Evolutionary conservation across 2,329 filamentous ascomycete genomes (phyloP), one percentile per base, ranked within the genome.

Genomic region (Chaetomium sp.): DNA sequence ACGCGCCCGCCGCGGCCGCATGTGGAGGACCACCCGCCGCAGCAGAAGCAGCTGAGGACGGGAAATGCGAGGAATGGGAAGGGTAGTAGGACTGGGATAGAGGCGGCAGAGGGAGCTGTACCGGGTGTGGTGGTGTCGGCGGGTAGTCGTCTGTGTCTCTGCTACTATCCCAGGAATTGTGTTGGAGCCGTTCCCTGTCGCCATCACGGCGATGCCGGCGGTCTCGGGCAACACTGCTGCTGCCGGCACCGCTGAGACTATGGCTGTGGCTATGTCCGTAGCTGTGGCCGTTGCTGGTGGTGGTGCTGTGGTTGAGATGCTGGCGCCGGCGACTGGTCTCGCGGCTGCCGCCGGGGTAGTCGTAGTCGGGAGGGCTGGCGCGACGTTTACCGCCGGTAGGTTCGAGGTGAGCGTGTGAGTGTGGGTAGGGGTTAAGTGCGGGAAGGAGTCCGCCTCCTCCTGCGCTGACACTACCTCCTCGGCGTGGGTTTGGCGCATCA

Each of bases 361-460:
- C 66, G 49, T 70, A 66, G 12, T 80, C 77, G 2, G 74, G 74
- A 27, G 55, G 55, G 58, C 80, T 84, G 35, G 76, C 76, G 60
- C 77, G 72, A 58, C 81, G 72, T 66, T 85, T 85, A 2, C 40
- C 40, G 3, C 19, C 19, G 19, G 19, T 27, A 27, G 19, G 19
- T 27, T 27, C 19, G 19, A 27, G 19, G 19, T 27, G 19, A 27
- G 19, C 19, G 19, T 27, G 19, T 27, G 2, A 37, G 1, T 40
- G 65, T 48, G 71, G 69, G 54, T 76, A 73, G 12, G 60, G 61
- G 4, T 69, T 68, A 46, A 71, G 63, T 2, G 66, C 62, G 5
- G 67, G 66, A 1, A 76, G 67, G 1, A 49, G 6, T 2, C 33
- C 42, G 7, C 42, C 42, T 19, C 42, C 42, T 10, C 19, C 42